Conservation (phyloP, 345 rosid species). For the Mercurialis annua region DNA sequence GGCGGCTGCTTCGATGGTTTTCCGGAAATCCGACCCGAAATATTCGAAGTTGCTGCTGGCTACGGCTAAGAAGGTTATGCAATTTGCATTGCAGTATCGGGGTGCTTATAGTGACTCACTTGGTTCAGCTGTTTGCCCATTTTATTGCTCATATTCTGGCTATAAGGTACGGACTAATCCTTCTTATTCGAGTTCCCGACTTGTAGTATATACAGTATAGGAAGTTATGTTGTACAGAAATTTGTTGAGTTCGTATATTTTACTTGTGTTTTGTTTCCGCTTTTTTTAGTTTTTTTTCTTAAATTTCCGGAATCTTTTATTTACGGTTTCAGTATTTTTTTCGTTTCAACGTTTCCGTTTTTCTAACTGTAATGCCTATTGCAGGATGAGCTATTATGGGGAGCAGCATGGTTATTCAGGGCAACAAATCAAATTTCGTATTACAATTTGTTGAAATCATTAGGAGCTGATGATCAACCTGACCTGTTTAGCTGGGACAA, state of each 20-base stretch:
- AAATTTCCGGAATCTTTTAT: too few species aligned
- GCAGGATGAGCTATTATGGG: constrained; percentile 92
- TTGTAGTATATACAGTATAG: too few species aligned
- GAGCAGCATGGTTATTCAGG: constrained; percentile 72
- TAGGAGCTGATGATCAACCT: constrained; percentile 73
- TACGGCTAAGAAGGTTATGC: constrained; percentile 64
- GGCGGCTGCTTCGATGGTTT: constrained; percentile 92
- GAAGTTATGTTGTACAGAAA: too few species aligned
- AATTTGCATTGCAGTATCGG: constrained; percentile 68
- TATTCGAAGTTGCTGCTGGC: constrained; percentile 49
- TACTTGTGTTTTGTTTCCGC: too few species aligned
- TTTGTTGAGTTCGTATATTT: too few species aligned
- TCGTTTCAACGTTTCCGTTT: too few species aligned
- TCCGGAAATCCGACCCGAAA: constrained; percentile 48
- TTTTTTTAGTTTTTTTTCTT: too few species aligned
- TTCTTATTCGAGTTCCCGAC: too few species aligned
- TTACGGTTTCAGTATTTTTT: too few species aligned
- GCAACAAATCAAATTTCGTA: constrained; percentile 69
- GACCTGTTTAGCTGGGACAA: constrained; percentile 96
- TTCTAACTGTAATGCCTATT: background rate
- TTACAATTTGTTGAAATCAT: constrained; percentile 53
- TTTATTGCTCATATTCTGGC: constrained; percentile 90
- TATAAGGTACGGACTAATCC: constrained; percentile 46
- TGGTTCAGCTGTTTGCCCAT: constrained; percentile 73
- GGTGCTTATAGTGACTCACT: constrained; percentile 87